Evolutionary conservation across 2,329 filamentous ascomycete species (phyloP), one percentile per base, ranked within the genome.

Genomic region (Claviceps spartinae): DNA sequence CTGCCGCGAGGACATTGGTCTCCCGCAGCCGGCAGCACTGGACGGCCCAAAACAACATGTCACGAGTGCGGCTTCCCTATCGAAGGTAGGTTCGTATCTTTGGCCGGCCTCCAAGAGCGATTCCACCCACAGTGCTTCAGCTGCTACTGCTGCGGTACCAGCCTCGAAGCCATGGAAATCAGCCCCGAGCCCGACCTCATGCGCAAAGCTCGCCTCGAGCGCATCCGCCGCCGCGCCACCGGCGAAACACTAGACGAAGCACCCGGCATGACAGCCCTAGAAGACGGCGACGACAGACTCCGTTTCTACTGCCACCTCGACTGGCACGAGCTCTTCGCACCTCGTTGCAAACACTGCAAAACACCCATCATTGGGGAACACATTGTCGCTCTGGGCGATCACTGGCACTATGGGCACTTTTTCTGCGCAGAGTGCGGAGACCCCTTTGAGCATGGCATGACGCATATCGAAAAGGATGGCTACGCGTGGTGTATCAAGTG

Each of bases 351-450:
- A 70, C 89, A 87, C 66, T 98, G 93, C 78, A 89, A 86, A 66
- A 98, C 93, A 7, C 91, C 93, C 3, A 98, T 98, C 62, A 83
- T 97, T 59, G 90, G 90, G 43, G 90, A 97, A 68, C 88, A 97
- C 59, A 83, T 96, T 36, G 84, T 96, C 14, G 93, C 93, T 1
- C 88, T 95, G 52, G 93, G 93, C 1, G 81, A 84, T n/a, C 89
- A 95, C 69, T 98, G 88, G 87, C 93, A 98, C 67, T 86, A 87
- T 50, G 93, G 93, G 0, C 93, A 98, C 70, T 98, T 98, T 72
- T 98, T 98, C 77, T 98, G 93, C 64, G 93, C 93, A 43, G 89
- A 98, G 74, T 98, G 93, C 65, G 93, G 93, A 59, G 91, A 98
- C 70, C 91, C 93, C 0, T 98, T 98, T 65, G 88, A 77, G 58